A percentile compares a stretch with the other conserved stretches of the same genome.
phyloP scores from a whole-genome alignment of 441 rosid species.

The Euphorbia schlechtendalii region DNA sequence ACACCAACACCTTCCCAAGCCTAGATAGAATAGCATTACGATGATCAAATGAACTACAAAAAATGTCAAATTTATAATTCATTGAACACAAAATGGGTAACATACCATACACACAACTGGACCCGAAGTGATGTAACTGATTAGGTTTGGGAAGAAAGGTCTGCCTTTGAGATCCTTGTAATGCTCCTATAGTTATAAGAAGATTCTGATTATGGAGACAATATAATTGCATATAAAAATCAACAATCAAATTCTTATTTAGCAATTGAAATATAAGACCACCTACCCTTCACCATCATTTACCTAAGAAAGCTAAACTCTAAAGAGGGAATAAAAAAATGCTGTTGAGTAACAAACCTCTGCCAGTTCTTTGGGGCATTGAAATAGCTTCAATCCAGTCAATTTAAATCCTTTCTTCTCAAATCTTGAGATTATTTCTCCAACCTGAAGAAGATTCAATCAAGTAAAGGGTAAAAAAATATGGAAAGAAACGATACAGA shows the following conservation, averaged over 20 bases:
- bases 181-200: slow-evolving; percentile 51
- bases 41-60: slow-evolving; percentile 4
- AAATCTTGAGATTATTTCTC: slow-evolving; percentile 88
- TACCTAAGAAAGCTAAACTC: not conserved
- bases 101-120: slow-evolving; percentile 95
- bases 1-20: slow-evolving; percentile 97
- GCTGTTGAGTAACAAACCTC: slow-evolving; percentile 46
- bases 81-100: slow-evolving; percentile 22
- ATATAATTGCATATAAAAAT: not conserved
- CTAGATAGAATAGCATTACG: slow-evolving; percentile 36
- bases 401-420: slow-evolving; percentile 91
- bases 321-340: slow-evolving; percentile 5
- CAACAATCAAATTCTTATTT: not conserved
- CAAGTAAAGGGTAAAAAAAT: too few species aligned
- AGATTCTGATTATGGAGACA: not conserved
- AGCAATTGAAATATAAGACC: not conserved
- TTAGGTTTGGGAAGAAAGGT: slow-evolving; percentile 73
- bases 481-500: not conserved
- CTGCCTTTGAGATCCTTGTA: slow-evolving; percentile 78
- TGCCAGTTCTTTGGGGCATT: slow-evolving; percentile 77
- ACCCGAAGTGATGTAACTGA: slow-evolving; percentile 80
- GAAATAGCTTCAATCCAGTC: slow-evolving; percentile 76
- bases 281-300: not conserved
- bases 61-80: slow-evolving; percentile 16
- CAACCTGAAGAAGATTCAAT: slow-evolving; percentile 42